Base-by-base conservation (phyloP, 106 monocot species). In the Alisma plantagoaquatica region DNA sequence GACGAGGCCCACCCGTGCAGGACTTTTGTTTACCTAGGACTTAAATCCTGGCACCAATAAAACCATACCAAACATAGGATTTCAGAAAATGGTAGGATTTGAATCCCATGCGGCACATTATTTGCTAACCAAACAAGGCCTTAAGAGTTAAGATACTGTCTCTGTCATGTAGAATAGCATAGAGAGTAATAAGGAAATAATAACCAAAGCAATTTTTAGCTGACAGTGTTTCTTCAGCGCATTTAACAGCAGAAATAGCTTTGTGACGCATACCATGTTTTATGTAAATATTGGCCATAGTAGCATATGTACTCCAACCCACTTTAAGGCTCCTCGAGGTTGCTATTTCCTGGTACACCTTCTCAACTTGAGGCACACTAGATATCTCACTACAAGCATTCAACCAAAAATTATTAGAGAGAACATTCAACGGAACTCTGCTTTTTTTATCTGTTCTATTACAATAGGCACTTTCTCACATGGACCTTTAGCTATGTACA, bases 401-500 rank as follows among this genome's bases (percentile, higher is more conserved):
- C 68, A 87, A 62, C 82, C 76, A 79, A 38, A 92, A 50, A 45
- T 79, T 86, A 56, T 83, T 86, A 33, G 92, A 92, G 35, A 83
- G 68, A 58, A 73, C 72, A 60, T 73, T 76, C 10, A 54, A 56
- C 33, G 79, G 71, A 31, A 87, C 67, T 28, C 66, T 79, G 38
- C 56, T 69, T 24, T 51, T 60, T 77, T 83, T 86, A 92, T 86
- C 43, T 79, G 43, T 27, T 61, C 51, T 28, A 87, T 72, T 17
- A 87, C 86, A 53, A 24, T 6, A 58, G 65, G 43, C 8, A 83
- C 70, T 54, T 79, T 72, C 23, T 65, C 35, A 59, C 50, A 74
- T 15, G 74, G 78, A 71, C 65, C 53, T 28, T 49, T 83, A 33
- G 86, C 73, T 47, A 65, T 41, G 41, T 87, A 86, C 10, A 92